Base-by-base conservation (phyloP, 2,329 filamentous ascomycete species). In the Sordariomycetes sp. region DNA sequence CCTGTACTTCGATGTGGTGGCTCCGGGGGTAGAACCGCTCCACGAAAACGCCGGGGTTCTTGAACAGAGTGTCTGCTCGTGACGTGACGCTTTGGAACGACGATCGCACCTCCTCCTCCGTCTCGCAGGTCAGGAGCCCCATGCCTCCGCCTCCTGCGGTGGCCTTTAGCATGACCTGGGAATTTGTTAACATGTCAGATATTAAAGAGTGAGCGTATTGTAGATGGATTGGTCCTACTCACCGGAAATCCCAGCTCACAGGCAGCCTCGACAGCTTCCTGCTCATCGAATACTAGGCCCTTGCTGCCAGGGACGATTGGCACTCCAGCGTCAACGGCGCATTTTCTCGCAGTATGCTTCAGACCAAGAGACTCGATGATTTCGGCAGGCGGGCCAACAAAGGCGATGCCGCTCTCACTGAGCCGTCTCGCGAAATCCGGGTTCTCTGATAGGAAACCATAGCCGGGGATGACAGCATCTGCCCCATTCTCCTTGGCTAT, bases 1-100 rank as follows among this genome's bases (percentile, higher is more conserved):
- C 74, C 62, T 88, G 86, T 0, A 88, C 81, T 65, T 89, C 85
- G 43, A 88, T 80, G 62, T 88, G 85, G 54, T 80, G 78, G n/a
- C 79, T 80, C 1, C 74, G 74, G 0, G 80, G 79, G 55, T 82
- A 84, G 64, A 81, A 88, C 25, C 76, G 76, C 64, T 88, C 85
- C 37, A 89, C 75, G 61, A 87, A 84, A 5, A 87, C 75, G 0
- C 81, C 83, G 0, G 76, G 68, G 62, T 86, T 80, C 60, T 81
- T 80, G 68, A 87, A 88, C 0, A 86, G 72, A 0, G 79, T 76
- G 55, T 76, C 70, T 0, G 79, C 82, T 46, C 82, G 73, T 2
- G 77, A 81, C 59, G 79, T 74, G 1, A 86, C 83, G n/a, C 70
- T 76, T 35, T 70, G 70, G 59, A 82, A 79, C 3, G 79, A 77